A percentile compares a stretch with the other conserved stretches of the same genome.
These are phyloP conservation scores for Lodderomyces jiufengensis DNA, from an alignment of 1,139 yeast species.

Conservation along the genomic window DNA sequence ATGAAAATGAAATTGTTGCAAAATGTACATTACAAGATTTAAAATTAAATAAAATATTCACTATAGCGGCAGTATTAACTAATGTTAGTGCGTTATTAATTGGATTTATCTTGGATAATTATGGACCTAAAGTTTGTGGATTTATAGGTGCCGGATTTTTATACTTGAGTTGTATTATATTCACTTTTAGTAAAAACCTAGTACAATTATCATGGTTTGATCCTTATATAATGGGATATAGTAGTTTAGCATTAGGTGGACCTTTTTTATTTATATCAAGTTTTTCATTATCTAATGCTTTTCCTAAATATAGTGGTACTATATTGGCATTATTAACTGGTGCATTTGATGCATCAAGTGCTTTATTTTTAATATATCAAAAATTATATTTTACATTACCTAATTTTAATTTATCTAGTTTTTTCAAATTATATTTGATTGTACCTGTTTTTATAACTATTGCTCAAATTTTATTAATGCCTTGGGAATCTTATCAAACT, in stretches of 20 bases:
- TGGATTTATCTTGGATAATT: slow-evolving; percentile 38
- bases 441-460: slow-evolving; percentile 40
- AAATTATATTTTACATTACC: slow-evolving; percentile 24
- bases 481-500: slow-evolving; percentile 38
- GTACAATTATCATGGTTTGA: slow-evolving; percentile 21
- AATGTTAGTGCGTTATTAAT: slow-evolving; percentile 42
- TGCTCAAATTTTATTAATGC: slow-evolving; percentile 42
- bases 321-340: slow-evolving; percentile 44
- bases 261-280: slow-evolving; percentile 45
- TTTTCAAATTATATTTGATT: slow-evolving; percentile 34
- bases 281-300: slow-evolving; percentile 44
- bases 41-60: slow-evolving; percentile 44
- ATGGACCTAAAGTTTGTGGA: slow-evolving; percentile 45
- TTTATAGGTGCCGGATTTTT: slow-evolving; percentile 38
- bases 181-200: slow-evolving; percentile 28
- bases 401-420: slow-evolving; percentile 32
- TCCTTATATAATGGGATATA: slow-evolving; percentile 42
- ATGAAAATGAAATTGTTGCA: slow-evolving; percentile 16
- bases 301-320: slow-evolving; percentile 40
- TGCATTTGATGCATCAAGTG: slow-evolving; percentile 46
- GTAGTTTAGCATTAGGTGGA: slow-evolving; percentile 43
- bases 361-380: slow-evolving; percentile 38
- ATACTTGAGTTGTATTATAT: slow-evolving; percentile 35
- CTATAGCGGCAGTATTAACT: slow-evolving; percentile 44
- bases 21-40: slow-evolving; percentile 42